These are phyloP conservation scores for Spiraea crenata DNA, from an alignment of 331 rosid species.

Conservation along the genomic window DNA sequence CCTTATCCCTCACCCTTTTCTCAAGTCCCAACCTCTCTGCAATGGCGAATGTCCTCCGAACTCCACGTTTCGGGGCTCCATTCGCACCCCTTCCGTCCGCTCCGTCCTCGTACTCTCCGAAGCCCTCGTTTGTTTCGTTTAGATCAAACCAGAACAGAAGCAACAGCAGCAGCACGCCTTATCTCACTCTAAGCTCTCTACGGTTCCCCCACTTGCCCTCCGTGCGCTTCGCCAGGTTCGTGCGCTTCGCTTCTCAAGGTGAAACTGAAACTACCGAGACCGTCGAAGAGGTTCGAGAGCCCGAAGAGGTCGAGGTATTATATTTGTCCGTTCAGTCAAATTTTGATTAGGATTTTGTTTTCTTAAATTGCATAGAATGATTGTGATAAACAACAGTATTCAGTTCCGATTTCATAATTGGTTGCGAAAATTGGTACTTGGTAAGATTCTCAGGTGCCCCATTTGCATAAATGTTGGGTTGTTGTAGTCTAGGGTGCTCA, in stretches of 20 bases:
- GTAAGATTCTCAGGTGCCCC: background rate
- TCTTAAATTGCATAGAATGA: background rate
- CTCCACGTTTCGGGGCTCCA: conserved; percentile 28
- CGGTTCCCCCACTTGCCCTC: conserved; percentile 24
- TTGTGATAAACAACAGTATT: background rate
- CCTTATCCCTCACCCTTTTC: background rate
- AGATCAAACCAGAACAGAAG: background rate
- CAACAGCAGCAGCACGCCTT: conserved; percentile 12
- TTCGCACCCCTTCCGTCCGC: conserved; percentile 14
- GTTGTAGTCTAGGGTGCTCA: no score
- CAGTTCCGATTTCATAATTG: background rate
- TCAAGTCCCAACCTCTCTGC: background rate
- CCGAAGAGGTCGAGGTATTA: conserved; percentile 36
- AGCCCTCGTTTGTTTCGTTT: conserved; percentile 25
- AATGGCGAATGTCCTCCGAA: conserved; percentile 32
- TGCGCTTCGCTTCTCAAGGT: conserved; percentile 32
- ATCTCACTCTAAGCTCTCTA: conserved; percentile 19
- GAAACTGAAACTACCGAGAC: conserved; percentile 35
- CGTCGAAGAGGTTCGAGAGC: conserved; percentile 32
- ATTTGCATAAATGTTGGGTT: background rate
- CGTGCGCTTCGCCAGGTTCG: conserved; percentile 30
- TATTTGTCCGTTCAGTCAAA: background rate
- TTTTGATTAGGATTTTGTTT: background rate
- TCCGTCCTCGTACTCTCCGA: conserved; percentile 4
- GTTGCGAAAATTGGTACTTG: background rate